Evolutionary conservation across 352 stramenopile genomes (phyloP).

Genomic region (Pythium brachiatum): DNA sequence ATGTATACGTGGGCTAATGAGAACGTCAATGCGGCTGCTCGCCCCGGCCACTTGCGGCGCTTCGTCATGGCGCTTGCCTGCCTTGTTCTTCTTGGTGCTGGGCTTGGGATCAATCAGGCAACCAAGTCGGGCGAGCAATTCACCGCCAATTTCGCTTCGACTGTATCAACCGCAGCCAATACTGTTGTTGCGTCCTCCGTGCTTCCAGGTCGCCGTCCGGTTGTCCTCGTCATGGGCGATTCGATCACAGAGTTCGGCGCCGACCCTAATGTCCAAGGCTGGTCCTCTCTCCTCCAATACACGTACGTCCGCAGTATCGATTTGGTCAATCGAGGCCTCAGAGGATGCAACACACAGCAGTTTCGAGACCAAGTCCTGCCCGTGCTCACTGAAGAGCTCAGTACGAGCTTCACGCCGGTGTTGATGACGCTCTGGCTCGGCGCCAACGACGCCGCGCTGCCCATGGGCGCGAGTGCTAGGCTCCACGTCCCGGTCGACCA

Average conservation of each 20-base stretch:
- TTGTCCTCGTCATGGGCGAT: slow-evolving; percentile 44
- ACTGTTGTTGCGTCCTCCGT: too few relatives aligned
- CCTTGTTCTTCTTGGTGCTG: too few relatives aligned
- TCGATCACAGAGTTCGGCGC: slow-evolving; percentile 47
- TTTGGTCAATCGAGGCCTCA: slow-evolving; percentile 41
- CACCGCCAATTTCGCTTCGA: too few relatives aligned
- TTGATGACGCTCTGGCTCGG: slow-evolving; percentile 42
- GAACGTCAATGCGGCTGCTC: too few relatives aligned
- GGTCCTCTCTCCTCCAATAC: slow-evolving; percentile 36
- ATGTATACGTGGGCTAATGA: too few relatives aligned
- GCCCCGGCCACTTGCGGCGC: too few relatives aligned
- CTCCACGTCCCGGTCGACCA: slow-evolving; percentile 46
- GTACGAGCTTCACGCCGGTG: slow-evolving; percentile 13
- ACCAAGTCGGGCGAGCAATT: too few relatives aligned
- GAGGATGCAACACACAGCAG: slow-evolving; percentile 50
- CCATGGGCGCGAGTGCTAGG: slow-evolving; percentile 27
- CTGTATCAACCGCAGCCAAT: too few relatives aligned
- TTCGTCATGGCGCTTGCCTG: too few relatives aligned
- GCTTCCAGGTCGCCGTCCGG: neutral
- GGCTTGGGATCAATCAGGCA: too few relatives aligned
- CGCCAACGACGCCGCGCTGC: too few relatives aligned
- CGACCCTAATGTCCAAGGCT: slow-evolving; percentile 32
- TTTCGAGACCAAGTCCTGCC: slow-evolving; percentile 27
- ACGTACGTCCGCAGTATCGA: slow-evolving; percentile 45
- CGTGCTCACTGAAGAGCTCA: slow-evolving; percentile 29